phyloP scores from a whole-genome alignment of 2,329 filamentous ascomycete genomes.

The Aspergillus sp. region DNA sequence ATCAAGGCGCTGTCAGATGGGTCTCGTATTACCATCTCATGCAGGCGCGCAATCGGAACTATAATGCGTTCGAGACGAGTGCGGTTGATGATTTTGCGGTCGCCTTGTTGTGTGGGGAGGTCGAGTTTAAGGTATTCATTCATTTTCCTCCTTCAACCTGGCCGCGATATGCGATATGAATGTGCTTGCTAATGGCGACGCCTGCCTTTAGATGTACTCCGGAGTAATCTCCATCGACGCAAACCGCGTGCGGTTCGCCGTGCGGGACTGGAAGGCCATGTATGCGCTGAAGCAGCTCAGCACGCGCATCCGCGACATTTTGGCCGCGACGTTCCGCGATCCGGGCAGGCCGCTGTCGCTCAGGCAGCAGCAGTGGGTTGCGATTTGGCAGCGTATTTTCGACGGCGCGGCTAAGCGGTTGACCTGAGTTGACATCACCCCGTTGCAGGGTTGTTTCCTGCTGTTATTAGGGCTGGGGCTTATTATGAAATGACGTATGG shows the following conservation, averaged over 20 bases:
- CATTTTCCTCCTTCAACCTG: no score
- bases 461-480: no score
- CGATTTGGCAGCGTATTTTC: slow-evolving; percentile 64
- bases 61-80: slow-evolving; percentile 85
- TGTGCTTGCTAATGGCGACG: neutral
- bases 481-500: slow-evolving; percentile 43
- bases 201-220: slow-evolving; percentile 57
- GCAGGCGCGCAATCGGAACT: slow-evolving; percentile 69
- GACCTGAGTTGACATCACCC: no score
- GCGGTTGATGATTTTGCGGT: slow-evolving; percentile 73
- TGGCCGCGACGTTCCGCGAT: slow-evolving; percentile 55
- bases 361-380: slow-evolving; percentile 64
- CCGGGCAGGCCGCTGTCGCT: slow-evolving; percentile 38
- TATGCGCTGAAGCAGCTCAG: slow-evolving; percentile 79
- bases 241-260: slow-evolving; percentile 72
- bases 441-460: no score
- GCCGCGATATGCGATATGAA: slow-evolving; percentile 16
- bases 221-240: slow-evolving; percentile 81
- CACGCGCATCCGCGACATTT: slow-evolving; percentile 62
- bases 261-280: slow-evolving; percentile 83
- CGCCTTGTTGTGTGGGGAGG: slow-evolving; percentile 76
- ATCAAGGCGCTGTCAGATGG: slow-evolving; percentile 57
- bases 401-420: slow-evolving; percentile 24
- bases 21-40: slow-evolving; percentile 96
- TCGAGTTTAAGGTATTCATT: slow-evolving; percentile 77